phyloP scores from a whole-genome alignment of 2,329 filamentous ascomycete genomes.

The Gremmenia infestans region DNA sequence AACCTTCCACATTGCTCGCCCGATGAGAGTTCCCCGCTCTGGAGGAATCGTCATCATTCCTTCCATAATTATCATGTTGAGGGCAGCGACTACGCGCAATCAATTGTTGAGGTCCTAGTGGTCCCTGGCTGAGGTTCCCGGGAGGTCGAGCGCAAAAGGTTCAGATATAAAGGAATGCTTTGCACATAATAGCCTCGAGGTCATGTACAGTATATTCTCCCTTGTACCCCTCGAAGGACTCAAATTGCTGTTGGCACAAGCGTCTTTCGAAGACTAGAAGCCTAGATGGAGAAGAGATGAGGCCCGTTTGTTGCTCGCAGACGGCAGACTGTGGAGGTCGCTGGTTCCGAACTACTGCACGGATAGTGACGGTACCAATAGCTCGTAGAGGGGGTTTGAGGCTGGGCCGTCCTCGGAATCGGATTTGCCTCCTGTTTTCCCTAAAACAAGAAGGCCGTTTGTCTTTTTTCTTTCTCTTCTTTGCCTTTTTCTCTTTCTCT shows the following conservation, averaged over 20 bases:
- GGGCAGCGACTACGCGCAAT: slow-evolving; percentile 20
- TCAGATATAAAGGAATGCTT: not conserved
- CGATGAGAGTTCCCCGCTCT: slow-evolving; percentile 47
- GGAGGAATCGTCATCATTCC: slow-evolving; percentile 46
- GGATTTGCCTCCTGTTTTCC: too few relatives aligned
- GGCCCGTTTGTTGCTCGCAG: not conserved
- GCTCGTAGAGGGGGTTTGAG: too few relatives aligned
- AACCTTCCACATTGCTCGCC: slow-evolving; percentile 50
- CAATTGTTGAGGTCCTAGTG: not conserved
- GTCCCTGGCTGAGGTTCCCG: not conserved
- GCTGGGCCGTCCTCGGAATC: too few relatives aligned
- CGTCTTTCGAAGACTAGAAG: not conserved
- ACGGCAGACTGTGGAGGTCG: too few relatives aligned
- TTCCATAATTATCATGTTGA: slow-evolving; percentile 43
- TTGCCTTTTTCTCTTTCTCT: not conserved
- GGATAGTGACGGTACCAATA: too few relatives aligned
- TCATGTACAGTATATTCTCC: not conserved
- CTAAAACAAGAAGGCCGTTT: too few relatives aligned
- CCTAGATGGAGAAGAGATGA: not conserved
- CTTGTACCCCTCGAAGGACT: not conserved
- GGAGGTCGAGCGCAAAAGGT: not conserved
- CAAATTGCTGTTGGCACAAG: not conserved
- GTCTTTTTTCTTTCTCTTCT: not conserved
- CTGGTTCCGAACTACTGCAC: too few relatives aligned
- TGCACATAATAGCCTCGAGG: slow-evolving; percentile 4